These are phyloP conservation scores for Suhomyces pyralidae DNA, from an alignment of 805 yeast genomes.

Conservation along the genomic window DNA sequence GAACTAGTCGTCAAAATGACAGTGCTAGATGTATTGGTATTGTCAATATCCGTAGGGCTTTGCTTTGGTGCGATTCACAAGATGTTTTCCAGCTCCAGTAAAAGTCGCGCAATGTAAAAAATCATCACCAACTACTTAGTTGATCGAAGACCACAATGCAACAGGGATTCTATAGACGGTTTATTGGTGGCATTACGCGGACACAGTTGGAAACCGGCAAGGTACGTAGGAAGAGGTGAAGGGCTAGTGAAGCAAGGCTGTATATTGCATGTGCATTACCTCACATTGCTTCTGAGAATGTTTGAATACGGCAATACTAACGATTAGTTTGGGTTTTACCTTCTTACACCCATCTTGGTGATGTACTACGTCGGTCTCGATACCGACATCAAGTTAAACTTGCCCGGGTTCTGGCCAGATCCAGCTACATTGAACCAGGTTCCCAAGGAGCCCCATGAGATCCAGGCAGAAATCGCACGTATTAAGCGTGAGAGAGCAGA, in stretches of 20 bases:
- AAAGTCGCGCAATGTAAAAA: neutral
- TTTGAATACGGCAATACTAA: neutral
- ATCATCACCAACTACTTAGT: neutral
- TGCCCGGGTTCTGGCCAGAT: slow-evolving; percentile 97
- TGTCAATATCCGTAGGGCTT: neutral
- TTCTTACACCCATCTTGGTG: slow-evolving; percentile 81
- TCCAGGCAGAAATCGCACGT: slow-evolving; percentile 86
- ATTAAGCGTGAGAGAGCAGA: slow-evolving; percentile 73
- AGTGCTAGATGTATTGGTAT: neutral
- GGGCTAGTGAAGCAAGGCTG: neutral
- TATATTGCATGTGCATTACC: neutral
- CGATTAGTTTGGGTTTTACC: slow-evolving; percentile 70
- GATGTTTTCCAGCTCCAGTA: neutral
- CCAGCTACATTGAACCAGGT: slow-evolving; percentile 86
- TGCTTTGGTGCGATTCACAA: neutral
- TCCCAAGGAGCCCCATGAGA: slow-evolving; percentile 90
- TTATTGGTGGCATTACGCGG: slow-evolving; percentile 36
- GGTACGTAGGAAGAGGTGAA: slow-evolving; percentile 25
- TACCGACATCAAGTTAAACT: slow-evolving; percentile 82
- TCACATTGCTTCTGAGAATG: neutral
- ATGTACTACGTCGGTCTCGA: slow-evolving; percentile 93
- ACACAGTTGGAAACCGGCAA: slow-evolving; percentile 45
- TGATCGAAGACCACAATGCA: slow-evolving; percentile 4
- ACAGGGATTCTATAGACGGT: slow-evolving; percentile 24
- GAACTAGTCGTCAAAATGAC: too few relatives aligned